Conservation (phyloP, 169 alveolate genomes). For the Toxoplasma gondii region DNA sequence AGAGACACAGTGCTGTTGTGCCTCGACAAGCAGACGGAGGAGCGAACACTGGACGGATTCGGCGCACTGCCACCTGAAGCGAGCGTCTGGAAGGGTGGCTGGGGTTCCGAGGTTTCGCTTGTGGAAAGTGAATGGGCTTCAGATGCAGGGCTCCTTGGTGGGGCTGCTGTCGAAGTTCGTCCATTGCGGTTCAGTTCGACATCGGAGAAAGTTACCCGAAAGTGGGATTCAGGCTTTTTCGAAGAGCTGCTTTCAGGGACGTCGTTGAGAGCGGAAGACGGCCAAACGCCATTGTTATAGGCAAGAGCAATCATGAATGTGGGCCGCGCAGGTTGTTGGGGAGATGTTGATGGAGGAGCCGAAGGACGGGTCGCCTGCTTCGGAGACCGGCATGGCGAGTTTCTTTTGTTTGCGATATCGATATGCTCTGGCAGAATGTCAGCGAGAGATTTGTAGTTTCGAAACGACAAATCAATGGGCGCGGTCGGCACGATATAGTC, state of each 20-base stretch:
- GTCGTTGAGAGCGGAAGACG: neutral
- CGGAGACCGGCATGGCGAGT: neutral
- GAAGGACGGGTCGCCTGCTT: neutral
- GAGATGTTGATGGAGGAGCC: neutral
- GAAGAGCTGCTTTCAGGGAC: neutral
- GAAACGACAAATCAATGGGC: slow-evolving; percentile 19
- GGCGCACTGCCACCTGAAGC: neutral
- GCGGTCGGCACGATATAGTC: slow-evolving; percentile 1
- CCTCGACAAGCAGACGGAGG: slow-evolving; percentile 40
- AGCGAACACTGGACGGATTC: neutral
- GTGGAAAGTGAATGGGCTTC: neutral
- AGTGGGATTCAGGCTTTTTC: neutral
- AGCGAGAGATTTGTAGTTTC: slow-evolving; percentile 19
- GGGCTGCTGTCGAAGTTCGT: neutral
- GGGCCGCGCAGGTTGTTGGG: slow-evolving; percentile 25
- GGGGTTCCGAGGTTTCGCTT: neutral
- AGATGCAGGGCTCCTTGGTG: neutral
- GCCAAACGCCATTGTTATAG: slow-evolving; percentile 4
- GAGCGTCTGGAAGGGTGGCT: neutral
- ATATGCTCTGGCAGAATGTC: slow-evolving; percentile 20
- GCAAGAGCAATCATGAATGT: slow-evolving; percentile 24
- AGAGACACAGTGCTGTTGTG: slow-evolving; percentile 32
- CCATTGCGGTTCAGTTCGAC: neutral
- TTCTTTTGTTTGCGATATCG: neutral
- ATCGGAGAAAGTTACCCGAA: neutral